These are phyloP conservation scores for Acacia acuminata DNA, from an alignment of 306 rosid genomes.

Conservation along the genomic window DNA sequence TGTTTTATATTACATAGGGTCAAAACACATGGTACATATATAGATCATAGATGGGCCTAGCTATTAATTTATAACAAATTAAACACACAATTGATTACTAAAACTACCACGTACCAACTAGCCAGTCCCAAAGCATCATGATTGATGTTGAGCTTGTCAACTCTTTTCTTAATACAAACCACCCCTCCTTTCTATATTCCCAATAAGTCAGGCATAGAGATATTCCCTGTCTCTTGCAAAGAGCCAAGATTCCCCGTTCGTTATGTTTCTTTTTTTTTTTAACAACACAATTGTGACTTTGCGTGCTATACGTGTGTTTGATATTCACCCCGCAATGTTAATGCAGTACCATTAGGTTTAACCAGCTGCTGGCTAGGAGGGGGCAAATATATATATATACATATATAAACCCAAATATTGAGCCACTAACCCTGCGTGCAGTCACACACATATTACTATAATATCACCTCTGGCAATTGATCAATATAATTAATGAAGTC, in stretches of 20 bases:
- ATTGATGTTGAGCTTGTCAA: slow-evolving; percentile 33
- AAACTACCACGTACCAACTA: not conserved
- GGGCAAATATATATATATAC: not conserved
- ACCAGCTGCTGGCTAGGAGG: not conserved
- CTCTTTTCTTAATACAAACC: slow-evolving; percentile 23
- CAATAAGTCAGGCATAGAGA: not conserved
- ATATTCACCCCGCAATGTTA: not conserved
- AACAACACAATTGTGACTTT: not conserved
- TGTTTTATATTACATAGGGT: slow-evolving; percentile 11
- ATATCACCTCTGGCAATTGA: not conserved
- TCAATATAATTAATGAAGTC: not conserved
- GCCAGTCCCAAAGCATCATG: not conserved
- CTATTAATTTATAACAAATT: not conserved
- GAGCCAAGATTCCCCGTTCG: slow-evolving; percentile 34
- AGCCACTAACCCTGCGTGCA: not conserved
- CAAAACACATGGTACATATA: not conserved
- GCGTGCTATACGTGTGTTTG: not conserved
- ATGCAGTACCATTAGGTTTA: not conserved
- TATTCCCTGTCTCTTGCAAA: slow-evolving; percentile 27
- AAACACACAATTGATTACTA: not conserved
- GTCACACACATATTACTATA: not conserved
- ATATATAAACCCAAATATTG: not conserved
- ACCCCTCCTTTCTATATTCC: not conserved
- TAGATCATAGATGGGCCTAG: not conserved
- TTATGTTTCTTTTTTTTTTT: not conserved